A percentile compares a stretch with the other conserved stretches of the same genome.
Conservation (phyloP, 1,284 basidiomycete species). For the Leccinum pachyderme region DNA sequence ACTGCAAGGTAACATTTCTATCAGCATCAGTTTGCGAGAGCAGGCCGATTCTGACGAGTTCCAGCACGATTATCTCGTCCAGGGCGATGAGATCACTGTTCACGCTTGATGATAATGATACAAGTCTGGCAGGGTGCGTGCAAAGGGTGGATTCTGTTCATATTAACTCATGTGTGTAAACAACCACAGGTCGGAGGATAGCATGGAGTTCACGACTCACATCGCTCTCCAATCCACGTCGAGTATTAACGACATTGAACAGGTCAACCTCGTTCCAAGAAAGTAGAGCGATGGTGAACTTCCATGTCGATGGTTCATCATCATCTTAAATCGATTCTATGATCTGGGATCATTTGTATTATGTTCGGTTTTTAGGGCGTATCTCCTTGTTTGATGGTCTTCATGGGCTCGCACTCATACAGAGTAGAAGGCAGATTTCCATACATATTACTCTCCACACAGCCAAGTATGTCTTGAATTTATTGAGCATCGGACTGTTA, state of each 20-base stretch:
- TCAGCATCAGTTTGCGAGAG: not conserved
- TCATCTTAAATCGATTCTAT: not conserved
- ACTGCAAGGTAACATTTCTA: slow-evolving; percentile 8
- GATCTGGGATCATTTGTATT: not conserved
- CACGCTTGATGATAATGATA: not conserved
- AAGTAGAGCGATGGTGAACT: not conserved
- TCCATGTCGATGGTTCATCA: not conserved
- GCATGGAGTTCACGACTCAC: slow-evolving; percentile 15
- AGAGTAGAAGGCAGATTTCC: too few relatives aligned
- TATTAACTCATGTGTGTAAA: slow-evolving; percentile 2
- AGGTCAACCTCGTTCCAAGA: not conserved
- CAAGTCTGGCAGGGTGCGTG: slow-evolving; percentile 7
- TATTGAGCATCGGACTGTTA: not conserved
- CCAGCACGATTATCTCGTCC: slow-evolving; percentile 12
- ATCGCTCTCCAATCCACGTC: slow-evolving; percentile 5
- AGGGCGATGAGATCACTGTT: slow-evolving; percentile 16
- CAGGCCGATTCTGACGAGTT: slow-evolving; percentile 1
- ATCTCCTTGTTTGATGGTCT: not conserved
- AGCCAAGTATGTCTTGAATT: not conserved
- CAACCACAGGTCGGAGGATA: not conserved
- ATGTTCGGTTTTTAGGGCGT: not conserved
- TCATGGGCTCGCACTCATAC: not conserved
- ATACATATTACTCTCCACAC: not conserved
- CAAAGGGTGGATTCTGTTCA: too few relatives aligned
- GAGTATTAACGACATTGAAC: not conserved